A percentile compares a stretch with the other conserved stretches of the same genome.
Conservation (phyloP, 1,139 yeast species). For the Debaryomyces coudertii region DNA sequence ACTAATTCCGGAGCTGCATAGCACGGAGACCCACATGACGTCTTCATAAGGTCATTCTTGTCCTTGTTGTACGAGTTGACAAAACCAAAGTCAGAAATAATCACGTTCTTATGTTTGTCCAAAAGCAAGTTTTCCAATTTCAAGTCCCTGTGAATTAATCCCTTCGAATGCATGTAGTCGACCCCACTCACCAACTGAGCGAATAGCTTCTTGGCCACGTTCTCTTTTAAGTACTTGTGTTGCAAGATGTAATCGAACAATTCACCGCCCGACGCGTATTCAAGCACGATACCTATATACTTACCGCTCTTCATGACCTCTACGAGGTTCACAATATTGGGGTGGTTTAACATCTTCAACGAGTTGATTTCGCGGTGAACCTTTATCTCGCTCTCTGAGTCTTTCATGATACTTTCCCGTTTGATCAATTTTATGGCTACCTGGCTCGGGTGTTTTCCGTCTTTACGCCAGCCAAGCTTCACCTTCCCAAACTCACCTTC, state of each 20-base stretch:
- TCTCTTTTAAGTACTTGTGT: conserved; percentile 83
- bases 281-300: conserved; percentile 93
- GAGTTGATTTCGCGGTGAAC: conserved; percentile 94
- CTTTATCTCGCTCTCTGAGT: conserved; percentile 83
- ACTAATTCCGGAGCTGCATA: conserved; percentile 98
- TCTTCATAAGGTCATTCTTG: conserved; percentile 81
- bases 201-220: conserved; percentile 81
- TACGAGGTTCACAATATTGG: conserved; percentile 87
- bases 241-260: conserved; percentile 89
- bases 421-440: conserved; percentile 93
- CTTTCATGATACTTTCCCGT: conserved; percentile 81
- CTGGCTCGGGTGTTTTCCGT: conserved; percentile 74
- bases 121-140: conserved; percentile 72
- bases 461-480: conserved; percentile 94
- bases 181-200: conserved; percentile 95
- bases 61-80: conserved; percentile 80
- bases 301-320: conserved; percentile 94
- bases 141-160: conserved; percentile 80
- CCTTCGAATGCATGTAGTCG: conserved; percentile 83
- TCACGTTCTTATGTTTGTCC: conserved; percentile 78
- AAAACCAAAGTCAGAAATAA: conserved; percentile 85
- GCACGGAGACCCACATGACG: conserved; percentile 97
- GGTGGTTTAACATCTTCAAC: conserved; percentile 81
- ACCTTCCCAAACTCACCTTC: conserved; percentile 99
- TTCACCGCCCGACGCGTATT: conserved; percentile 97